Base-by-base conservation (phyloP, 768 basidiomycete genomes). In the Tulasnella sp. region DNA sequence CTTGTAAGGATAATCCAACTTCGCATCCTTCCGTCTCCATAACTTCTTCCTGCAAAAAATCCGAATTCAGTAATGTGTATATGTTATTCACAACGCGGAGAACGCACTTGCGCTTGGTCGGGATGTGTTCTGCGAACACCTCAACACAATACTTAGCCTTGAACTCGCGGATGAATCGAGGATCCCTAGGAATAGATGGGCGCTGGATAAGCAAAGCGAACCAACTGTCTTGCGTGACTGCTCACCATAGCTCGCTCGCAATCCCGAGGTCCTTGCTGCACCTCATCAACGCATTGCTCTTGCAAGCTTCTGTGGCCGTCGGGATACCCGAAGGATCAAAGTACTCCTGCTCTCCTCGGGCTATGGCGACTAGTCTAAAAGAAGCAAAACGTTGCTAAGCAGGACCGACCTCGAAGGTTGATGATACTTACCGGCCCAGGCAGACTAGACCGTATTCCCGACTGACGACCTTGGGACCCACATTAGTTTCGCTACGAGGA, bases 191-290 rank as follows among this genome's bases (percentile, higher is more conserved):
- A 69, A 58, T 1, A 12, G 69, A 42, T 9, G 42, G 40, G 48
- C 16, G 48, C 48, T 44, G 34, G 54, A 37, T 37, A 16, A 37
- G 37, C 6, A 16, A 34, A 8, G 14, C 75, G 42, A 40, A 82
- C 75, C n/a, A 74, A 69, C 42, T 46, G 74, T 48, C 72, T n/a
- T 37, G 20, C 22, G n/a, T 5, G 24, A 3, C 9, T n/a, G 82
- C 89, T 81, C 83, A 96, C 96, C 97, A 98, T 34, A 99, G 91
- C 86, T 98, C 97, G 85, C 96, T 96, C 0, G 97, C 97, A 83
- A 99, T 89, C 16, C 97, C 97, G 58, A 99, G 87, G 84, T 99
- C 97, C 85, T 99, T 99, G 87, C 95, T 96, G 86, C 97, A 98
- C 44, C 97, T 89, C 97, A 98, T 98, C 42, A 99, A 88, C 0